Conservation (phyloP, 768 basidiomycete species). For the Mycena polygramma region DNA sequence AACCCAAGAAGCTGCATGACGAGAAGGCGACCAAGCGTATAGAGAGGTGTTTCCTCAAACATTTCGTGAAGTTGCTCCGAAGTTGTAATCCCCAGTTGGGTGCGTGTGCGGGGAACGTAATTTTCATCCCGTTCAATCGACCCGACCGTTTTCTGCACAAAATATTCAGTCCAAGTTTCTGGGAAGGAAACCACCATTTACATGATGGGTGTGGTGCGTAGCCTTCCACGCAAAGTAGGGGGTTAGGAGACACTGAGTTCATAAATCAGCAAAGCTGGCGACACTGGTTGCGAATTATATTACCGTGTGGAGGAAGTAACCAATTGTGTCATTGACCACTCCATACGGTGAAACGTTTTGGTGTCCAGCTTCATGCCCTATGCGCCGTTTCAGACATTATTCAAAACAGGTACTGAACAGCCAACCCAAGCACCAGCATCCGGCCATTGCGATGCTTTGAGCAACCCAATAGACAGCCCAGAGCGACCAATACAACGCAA, state of each 20-base stretch:
- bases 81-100: background rate
- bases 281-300: background rate
- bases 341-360: slow-evolving; percentile 48
- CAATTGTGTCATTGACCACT: background rate
- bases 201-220: slow-evolving; percentile 72
- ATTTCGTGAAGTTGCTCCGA: slow-evolving; percentile 44
- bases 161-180: background rate
- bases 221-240: slow-evolving; percentile 10
- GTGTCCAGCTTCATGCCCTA: slow-evolving; percentile 54
- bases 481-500: slow-evolving; percentile 2
- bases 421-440: slow-evolving; percentile 16
- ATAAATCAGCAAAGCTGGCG: too few species aligned
- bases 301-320: slow-evolving; percentile 17
- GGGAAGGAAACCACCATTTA: slow-evolving; percentile 43
- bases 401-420: background rate
- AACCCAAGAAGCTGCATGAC: slow-evolving; percentile 2
- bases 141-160: background rate
- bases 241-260: background rate
- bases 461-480: slow-evolving; percentile 18
- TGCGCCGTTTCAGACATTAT: background rate
- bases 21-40: slow-evolving; percentile 56
- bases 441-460: slow-evolving; percentile 22
- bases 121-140: slow-evolving; percentile 82
- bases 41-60: slow-evolving; percentile 65
- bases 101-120: slow-evolving; percentile 56